Base-by-base conservation (phyloP, 78 protist genomes). In the Guillardia theta region DNA sequence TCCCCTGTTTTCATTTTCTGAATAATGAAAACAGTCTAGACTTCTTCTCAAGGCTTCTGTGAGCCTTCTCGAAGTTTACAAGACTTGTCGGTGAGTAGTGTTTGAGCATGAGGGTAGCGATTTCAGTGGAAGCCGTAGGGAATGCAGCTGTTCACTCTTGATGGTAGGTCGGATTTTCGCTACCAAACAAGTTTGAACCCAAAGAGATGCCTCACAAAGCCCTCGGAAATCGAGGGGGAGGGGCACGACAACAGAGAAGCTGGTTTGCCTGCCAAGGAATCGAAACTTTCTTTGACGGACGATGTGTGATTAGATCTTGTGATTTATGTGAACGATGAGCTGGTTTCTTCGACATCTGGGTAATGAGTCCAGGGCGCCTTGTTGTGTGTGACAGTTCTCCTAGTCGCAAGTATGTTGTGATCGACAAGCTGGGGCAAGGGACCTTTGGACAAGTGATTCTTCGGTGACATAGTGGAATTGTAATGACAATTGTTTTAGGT, bases 391-490 rank as follows among this genome's bases (percentile, higher is more conserved):
- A n/a, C n/a, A n/a, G n/a, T n/a, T n/a, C n/a, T n/a, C n/a, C n/a
- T n/a, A n/a, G n/a, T n/a, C n/a, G 77, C 27, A 48, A 46, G 12
- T 92, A 92, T 44, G n/a, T 76, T 21, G 94, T 92, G 36, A 21
- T 92, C 30, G 94, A 92, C 8, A 22, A 36, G 30, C 77, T 92
- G 2, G 94, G 94, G 30, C 39, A 76, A 39, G 94, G 94, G 39
- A 92, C 94, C n/a, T 92, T 92, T 12, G 94, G 94, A 4, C 94
- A 92, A 54, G n/a, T n/a, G n/a, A n/a, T n/a, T n/a, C n/a, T n/a
- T n/a, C n/a, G n/a, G n/a, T n/a, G n/a, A n/a, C n/a, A n/a, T n/a
- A n/a, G n/a, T n/a, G n/a, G n/a, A n/a, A n/a, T n/a, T n/a, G n/a
- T n/a, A n/a, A n/a, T n/a, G n/a, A n/a, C n/a, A n/a, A n/a, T n/a